These are phyloP conservation scores for Aspergillus campestris DNA, from an alignment of 495 filamentous ascomycete species.

Conservation along the genomic window DNA sequence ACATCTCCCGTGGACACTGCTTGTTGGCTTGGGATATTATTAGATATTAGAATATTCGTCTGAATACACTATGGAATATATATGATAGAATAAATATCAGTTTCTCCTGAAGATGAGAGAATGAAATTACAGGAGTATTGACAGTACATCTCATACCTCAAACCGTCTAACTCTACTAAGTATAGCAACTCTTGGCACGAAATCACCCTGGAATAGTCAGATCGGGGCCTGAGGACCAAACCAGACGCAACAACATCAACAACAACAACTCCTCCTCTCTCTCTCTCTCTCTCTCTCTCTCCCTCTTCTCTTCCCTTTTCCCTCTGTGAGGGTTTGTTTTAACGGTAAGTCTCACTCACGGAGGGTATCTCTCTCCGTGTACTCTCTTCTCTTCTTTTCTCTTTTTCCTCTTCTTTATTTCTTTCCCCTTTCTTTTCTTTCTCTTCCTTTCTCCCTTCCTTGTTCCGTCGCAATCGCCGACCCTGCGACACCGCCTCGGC, in stretches of 20 bases:
- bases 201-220: too few relatives aligned
- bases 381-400: constrained; percentile 1
- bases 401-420: constrained; percentile 2
- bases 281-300: not conserved
- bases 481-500: constrained; percentile 37
- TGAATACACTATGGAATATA: too few relatives aligned
- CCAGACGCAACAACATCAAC: constrained; percentile 1
- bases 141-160: too few relatives aligned
- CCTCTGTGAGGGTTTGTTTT: constrained; percentile 19
- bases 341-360: constrained; percentile 12
- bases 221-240: not conserved
- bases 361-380: not conserved
- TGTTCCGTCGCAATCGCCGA: constrained; percentile 14
- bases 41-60: too few relatives aligned
- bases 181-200: too few relatives aligned
- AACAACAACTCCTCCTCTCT: constrained; percentile 6
- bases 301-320: not conserved
- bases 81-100: too few relatives aligned
- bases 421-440: constrained; percentile 5
- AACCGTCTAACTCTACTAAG: too few relatives aligned
- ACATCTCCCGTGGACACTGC: not conserved
- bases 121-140: too few relatives aligned
- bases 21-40: not conserved
- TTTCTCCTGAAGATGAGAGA: too few relatives aligned
- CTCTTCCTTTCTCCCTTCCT: constrained; percentile 4